Percentiles rank a stretch among this genome's conserved stretches.
These are phyloP conservation scores for Linum lewisii DNA, from an alignment of 345 rosid genomes.

Conservation along the genomic window DNA sequence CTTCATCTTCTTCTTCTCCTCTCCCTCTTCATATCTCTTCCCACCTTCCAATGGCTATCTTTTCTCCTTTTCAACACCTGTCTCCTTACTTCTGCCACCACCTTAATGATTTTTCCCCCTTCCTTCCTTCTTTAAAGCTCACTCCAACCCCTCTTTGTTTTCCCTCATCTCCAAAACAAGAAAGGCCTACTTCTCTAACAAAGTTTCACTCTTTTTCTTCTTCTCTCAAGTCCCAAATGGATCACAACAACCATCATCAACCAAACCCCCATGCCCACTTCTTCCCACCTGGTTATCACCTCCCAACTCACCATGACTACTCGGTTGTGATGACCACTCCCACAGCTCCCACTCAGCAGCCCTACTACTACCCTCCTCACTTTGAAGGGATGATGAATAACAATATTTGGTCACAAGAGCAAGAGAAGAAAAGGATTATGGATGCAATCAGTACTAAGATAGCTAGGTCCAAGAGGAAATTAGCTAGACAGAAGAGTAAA, in stretches of 20 bases:
- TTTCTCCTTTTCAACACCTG: neutral
- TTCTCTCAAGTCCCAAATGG: too few species aligned
- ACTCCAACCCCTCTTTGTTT: neutral
- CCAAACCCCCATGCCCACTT: too few species aligned
- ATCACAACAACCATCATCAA: too few species aligned
- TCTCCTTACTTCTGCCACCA: neutral
- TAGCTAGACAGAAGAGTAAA: slow-evolving; percentile 57
- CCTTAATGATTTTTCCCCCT: neutral
- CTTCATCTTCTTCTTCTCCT: neutral
- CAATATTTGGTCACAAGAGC: neutral
- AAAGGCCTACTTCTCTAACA: too few species aligned
- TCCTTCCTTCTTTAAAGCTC: neutral
- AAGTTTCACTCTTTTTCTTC: too few species aligned
- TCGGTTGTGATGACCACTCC: too few species aligned
- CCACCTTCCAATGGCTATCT: neutral
- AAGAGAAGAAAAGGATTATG: slow-evolving; percentile 19
- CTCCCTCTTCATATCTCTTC: neutral
- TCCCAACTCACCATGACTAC: too few species aligned
- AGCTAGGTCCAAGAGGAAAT: slow-evolving; percentile 52
- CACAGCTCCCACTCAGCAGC: neutral
- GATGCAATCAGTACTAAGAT: slow-evolving; percentile 38
- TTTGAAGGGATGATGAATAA: neutral
- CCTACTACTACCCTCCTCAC: neutral
- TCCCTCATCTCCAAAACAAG: too few species aligned
- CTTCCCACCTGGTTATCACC: too few species aligned